Base-by-base conservation (phyloP, 345 rosid genomes). In the Eucalyptus pauciflora region DNA sequence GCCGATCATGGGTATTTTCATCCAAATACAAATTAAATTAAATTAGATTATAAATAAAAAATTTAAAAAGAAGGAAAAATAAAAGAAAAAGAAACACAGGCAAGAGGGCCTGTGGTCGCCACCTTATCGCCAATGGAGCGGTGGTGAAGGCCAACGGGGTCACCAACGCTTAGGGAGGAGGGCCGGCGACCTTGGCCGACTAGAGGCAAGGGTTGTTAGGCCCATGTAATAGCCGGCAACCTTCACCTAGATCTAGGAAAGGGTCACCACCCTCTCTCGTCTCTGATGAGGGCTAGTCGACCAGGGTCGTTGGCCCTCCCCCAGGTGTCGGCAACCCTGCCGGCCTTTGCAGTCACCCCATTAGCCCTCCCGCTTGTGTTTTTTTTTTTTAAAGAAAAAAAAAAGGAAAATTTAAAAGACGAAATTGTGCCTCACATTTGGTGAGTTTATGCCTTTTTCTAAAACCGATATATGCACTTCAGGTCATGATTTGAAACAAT, bases 61-160 rank as follows among this genome's bases (percentile, higher is more conserved):
- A 50, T 2, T 50, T 50, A 50, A 16, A 51, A 50, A n/a, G n/a
- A n/a, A n/a, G n/a, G n/a, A n/a, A n/a, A n/a, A n/a, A n/a, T n/a
- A n/a, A n/a, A 49, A 50, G 1, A 50, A 37, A 37, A 37, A 37
- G 4, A 50, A 5, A 50, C 54, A 50, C 0, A 50, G 1, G 52
- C 2, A 2, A 50, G 2, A 51, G 54, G 22, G 54, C 54, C 8
- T 17, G 1, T 17, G 56, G 56, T 1, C 0, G 9, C 9, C 9
- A 0, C 54, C 56, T 1, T 4, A 17, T 51, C 4, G 9, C 0
- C 0, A 2, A 51, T 51, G 56, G 56, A 51, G 56, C 9, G 22
- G 0, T 1, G 0, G 0, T 1, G 1, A 51, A 51, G 56, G 22
- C 4, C 0, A 0, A 51, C 0, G 4, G 22, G 56, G 56, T 51